A percentile compares a stretch with the other conserved stretches of the same genome.
Evolutionary conservation across 306 rosid genomes (phyloP).

Genomic region (Cucumis hystrix): DNA sequence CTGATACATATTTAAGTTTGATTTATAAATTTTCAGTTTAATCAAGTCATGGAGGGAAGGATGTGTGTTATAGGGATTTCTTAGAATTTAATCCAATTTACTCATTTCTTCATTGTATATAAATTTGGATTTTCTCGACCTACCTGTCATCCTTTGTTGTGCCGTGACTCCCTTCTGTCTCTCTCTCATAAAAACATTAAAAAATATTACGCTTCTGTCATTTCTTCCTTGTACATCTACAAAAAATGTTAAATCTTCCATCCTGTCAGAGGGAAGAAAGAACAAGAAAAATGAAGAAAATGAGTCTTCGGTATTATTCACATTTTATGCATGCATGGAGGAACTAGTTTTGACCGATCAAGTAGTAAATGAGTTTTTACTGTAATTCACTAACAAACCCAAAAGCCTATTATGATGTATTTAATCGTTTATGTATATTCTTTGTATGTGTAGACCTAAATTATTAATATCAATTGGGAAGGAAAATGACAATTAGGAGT

Average conservation of each 20-base stretch:
- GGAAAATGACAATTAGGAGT: neutral
- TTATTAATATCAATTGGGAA: neutral
- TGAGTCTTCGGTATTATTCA: neutral
- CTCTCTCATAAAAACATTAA: neutral
- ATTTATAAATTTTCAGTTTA: neutral
- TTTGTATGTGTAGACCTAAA: neutral
- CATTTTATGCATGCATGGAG: neutral
- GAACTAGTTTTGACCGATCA: neutral
- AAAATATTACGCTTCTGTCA: neutral
- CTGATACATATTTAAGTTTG: neutral
- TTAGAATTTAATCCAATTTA: neutral
- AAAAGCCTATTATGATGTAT: neutral
- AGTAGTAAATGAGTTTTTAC: neutral
- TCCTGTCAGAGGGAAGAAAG: neutral
- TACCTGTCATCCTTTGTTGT: neutral
- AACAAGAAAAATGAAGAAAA: neutral
- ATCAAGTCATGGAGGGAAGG: neutral
- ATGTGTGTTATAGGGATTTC: neutral
- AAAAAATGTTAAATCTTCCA: neutral
- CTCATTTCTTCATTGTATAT: neutral
- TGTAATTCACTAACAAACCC: neutral
- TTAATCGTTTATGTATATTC: neutral
- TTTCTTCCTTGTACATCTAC: neutral
- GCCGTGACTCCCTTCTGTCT: neutral
- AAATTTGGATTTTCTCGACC: neutral